Conservation (phyloP, 2,329 filamentous ascomycete genomes). For the Ophiostoma sp. region DNA sequence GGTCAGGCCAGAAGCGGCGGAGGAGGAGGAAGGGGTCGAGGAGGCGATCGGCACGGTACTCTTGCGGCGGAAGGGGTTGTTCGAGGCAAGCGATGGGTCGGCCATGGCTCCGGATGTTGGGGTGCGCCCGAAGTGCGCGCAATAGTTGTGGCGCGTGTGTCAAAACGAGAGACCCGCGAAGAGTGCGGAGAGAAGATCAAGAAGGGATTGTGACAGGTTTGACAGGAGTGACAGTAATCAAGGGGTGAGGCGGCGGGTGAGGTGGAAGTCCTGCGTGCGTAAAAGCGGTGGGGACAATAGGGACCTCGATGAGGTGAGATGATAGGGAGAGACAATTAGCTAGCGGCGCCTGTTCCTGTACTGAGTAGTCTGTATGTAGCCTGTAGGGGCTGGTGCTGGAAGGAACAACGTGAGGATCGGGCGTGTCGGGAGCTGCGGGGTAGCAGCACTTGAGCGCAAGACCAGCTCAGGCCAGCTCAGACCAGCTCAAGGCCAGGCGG, state of each 20-base stretch:
- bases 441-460: slow-evolving; percentile 11
- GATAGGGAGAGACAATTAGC: background rate
- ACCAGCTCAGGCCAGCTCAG: no score
- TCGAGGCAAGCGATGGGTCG: slow-evolving; percentile 43
- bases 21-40: slow-evolving; percentile 7
- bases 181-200: background rate
- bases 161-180: background rate
- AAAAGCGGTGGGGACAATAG: slow-evolving; percentile 13
- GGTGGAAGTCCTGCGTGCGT: background rate
- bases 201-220: background rate
- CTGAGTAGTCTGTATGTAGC: background rate
- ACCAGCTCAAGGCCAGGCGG: background rate
- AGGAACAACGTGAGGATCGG: background rate
- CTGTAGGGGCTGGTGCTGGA: background rate
- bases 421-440: slow-evolving; percentile 24
- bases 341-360: background rate
- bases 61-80: slow-evolving; percentile 57
- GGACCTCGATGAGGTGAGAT: background rate
- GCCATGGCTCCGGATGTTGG: slow-evolving; percentile 37
- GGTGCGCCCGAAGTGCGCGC: background rate
- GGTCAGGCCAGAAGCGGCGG: background rate
- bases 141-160: background rate
- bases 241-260: background rate
- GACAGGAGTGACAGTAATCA: background rate
- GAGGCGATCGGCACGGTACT: slow-evolving; percentile 24